Base-by-base conservation (phyloP, 371 early-diverging fungal species). In the Mortierella sp. region DNA sequence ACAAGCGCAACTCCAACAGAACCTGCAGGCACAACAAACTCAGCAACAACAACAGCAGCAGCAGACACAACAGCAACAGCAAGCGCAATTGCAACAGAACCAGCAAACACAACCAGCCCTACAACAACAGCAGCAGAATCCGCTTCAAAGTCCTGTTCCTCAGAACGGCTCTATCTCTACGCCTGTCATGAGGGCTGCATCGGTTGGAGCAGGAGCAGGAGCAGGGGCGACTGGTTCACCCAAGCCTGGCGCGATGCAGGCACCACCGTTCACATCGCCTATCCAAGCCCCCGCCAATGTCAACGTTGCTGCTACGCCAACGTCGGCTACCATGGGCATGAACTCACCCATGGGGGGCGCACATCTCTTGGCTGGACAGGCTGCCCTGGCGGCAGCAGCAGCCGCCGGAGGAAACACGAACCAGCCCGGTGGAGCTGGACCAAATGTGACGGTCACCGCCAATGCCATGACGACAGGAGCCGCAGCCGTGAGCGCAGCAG, bases 111-210 rank as follows among this genome's bases (percentile, higher is more conserved):
- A 40, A 45, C 73, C 61, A 19, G 73, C 71, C 24, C 72, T 64
- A 19, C 40, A 61, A 40, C 69, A 58, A 19, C 79, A 73, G 14
- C 83, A 75, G 44, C 77, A 79, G 68, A 79, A 82, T 24, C 87
- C 88, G 44, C 69, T 87, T 66, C 66, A 85, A 9, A 86, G 78
- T 39, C 90, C 76, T 77, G 19, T 81, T 70, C 47, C 80, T 50
- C 71, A 68, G 76, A 58, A 80, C 72, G 75, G 77, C 7, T 43
- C 73, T 41, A 76, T 77, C 34, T 53, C 67, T 4, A 84, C 75
- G 1, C 79, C 73, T n/a, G 64, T 76, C 26, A 71, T 79, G 70
- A 66, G 73, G 43, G 71, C 73, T 40, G 79, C 76, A n/a, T 76
- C 76, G 0, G 41, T 79, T n/a, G 66, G 29, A 9, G 55, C 66